These are phyloP conservation scores for Tricholoma matsutake DNA, from an alignment of 768 basidiomycete genomes.

Conservation along the genomic window DNA sequence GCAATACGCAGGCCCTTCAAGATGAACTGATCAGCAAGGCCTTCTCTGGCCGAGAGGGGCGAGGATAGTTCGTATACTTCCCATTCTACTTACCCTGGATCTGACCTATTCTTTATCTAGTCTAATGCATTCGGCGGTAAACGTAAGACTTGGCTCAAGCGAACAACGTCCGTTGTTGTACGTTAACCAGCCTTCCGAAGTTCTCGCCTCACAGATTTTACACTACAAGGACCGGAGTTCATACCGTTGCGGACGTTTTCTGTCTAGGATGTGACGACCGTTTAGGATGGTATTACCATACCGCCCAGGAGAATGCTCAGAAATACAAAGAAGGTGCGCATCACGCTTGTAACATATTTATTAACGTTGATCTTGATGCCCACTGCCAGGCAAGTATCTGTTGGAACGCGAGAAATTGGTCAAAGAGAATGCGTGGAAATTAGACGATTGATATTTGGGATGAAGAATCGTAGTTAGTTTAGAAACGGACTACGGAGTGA, in stretches of 20 bases:
- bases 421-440: constrained; percentile 78
- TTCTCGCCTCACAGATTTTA: constrained; percentile 2
- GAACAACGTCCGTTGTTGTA: constrained; percentile 77
- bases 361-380: not conserved
- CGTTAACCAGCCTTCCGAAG: constrained; percentile 7
- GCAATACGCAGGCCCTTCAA: constrained; percentile 57
- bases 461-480: no score
- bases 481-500: not conserved
- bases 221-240: constrained; percentile 63
- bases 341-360: not conserved
- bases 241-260: constrained; percentile 78
- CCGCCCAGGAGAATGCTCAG: constrained; percentile 71
- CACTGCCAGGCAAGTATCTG: constrained; percentile 66
- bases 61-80: constrained; percentile 62
- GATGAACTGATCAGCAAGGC: constrained; percentile 85
- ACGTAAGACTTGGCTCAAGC: constrained; percentile 67
- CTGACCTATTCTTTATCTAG: constrained; percentile 31
- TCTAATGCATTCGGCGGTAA: constrained; percentile 73
- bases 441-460: constrained; percentile 42
- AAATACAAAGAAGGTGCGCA: constrained; percentile 80
- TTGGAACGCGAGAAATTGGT: constrained; percentile 76
- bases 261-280: constrained; percentile 78
- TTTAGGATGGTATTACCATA: constrained; percentile 82
- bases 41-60: constrained; percentile 79
- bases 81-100: not conserved